Evolutionary conservation across 139 green algal genomes (phyloP).

Genomic region (Tetraselmis chui): DNA sequence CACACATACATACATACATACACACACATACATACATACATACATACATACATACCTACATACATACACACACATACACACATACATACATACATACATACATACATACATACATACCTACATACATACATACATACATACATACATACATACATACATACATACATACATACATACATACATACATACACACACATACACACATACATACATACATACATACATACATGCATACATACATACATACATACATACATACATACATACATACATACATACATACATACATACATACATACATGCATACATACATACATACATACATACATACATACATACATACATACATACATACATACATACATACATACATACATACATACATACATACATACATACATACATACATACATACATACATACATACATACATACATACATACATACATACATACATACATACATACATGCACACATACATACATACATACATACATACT

Average conservation of each 20-base stretch:
- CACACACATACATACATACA: neutral
- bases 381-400: neutral
- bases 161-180: slow-evolving; percentile 9
- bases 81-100: neutral
- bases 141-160: slow-evolving; percentile 6
- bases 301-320: neutral
- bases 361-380: neutral
- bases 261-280: neutral
- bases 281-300: neutral
- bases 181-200: slow-evolving; percentile 3
- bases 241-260: neutral
- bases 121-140: neutral
- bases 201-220: slow-evolving; percentile 1
- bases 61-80: neutral
- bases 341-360: neutral
- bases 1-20: neutral
- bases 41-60: neutral
- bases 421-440: slow-evolving; percentile 8
- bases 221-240: slow-evolving; percentile 6
- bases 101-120: neutral
- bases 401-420: slow-evolving; percentile 2
- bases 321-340: neutral
- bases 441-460: slow-evolving; percentile 7
- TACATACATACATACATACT: slow-evolving; percentile 3
- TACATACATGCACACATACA: slow-evolving; percentile 4